Conservation (phyloP, 305 asterid genomes). For the Striga hermonthica region DNA sequence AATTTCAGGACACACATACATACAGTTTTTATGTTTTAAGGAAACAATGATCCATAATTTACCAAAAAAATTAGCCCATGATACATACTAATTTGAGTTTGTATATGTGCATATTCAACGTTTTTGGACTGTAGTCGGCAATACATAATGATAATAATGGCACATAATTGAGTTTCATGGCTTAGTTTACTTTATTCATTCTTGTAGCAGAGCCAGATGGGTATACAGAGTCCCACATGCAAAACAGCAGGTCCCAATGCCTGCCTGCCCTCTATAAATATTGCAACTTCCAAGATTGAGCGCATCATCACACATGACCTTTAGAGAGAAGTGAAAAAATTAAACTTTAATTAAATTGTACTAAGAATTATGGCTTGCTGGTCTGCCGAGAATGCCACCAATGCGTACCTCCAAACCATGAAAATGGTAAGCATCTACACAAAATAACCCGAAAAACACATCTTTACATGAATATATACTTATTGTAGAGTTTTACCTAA, state of each 20-base stretch:
- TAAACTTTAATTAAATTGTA: constrained; percentile 2
- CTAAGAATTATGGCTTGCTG: constrained; percentile 62
- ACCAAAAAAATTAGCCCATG: no score
- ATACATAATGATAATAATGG: no score
- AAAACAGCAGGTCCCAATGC: constrained; percentile 34
- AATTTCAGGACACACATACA: no score
- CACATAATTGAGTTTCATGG: constrained; percentile 20
- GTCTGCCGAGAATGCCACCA: constrained; percentile 97
- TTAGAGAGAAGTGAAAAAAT: constrained; percentile 20
- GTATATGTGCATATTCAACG: not conserved
- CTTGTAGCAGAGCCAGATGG: constrained; percentile 49
- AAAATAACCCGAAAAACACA: no score
- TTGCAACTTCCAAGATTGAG: constrained; percentile 26
- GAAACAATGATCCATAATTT: constrained; percentile 20
- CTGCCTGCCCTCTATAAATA: constrained; percentile 29
- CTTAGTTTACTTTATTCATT: constrained; percentile 23
- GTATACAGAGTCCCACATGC: constrained; percentile 46
- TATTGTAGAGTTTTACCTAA: not conserved
- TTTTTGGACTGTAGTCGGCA: constrained; percentile 25
- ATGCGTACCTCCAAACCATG: constrained; percentile 80
- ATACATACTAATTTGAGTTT: no score
- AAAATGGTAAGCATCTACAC: constrained; percentile 50
- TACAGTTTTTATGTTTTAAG: no score
- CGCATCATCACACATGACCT: constrained; percentile 29
- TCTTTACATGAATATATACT: not conserved